A percentile compares a stretch with the other conserved stretches of the same genome.
Conservation (phyloP, 352 stramenopile species). For the Blastocystis sp. region DNA sequence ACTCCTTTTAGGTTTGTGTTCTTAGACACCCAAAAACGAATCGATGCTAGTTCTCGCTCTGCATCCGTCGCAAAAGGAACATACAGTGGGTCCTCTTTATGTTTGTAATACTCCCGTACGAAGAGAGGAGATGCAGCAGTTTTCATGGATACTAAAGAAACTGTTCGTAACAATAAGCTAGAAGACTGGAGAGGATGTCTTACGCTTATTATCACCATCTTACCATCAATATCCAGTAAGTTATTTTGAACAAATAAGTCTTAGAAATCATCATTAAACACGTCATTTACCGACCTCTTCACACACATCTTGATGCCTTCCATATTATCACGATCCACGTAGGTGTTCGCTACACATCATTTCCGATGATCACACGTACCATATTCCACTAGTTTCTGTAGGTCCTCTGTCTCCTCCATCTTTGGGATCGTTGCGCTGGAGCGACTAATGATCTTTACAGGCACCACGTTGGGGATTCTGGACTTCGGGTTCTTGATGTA, state of each 20-base stretch:
- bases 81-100: constrained; percentile 53
- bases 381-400: constrained; percentile 2
- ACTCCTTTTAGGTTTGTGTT: constrained; percentile 53
- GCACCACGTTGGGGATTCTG: constrained; percentile 5
- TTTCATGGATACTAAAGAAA: neutral
- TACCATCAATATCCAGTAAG: neutral
- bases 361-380: neutral
- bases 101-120: constrained; percentile 26
- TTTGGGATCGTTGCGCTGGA: neutral
- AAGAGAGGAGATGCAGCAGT: neutral
- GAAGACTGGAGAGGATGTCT: neutral
- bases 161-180: neutral
- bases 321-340: constrained; percentile 7
- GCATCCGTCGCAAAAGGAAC: constrained; percentile 44
- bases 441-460: constrained; percentile 20
- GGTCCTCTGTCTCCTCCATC: constrained; percentile 1
- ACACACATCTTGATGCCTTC: neutral
- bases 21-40: constrained; percentile 53
- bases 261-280: constrained; percentile 57
- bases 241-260: constrained; percentile 27
- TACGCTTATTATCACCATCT: neutral
- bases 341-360: constrained; percentile 13
- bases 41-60: constrained; percentile 39
- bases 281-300: neutral
- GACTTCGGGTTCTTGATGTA: constrained; percentile 29